Evolutionary conservation across 148 eudicot genomes (phyloP).

Genomic region (Rhododendron mucronatum): DNA sequence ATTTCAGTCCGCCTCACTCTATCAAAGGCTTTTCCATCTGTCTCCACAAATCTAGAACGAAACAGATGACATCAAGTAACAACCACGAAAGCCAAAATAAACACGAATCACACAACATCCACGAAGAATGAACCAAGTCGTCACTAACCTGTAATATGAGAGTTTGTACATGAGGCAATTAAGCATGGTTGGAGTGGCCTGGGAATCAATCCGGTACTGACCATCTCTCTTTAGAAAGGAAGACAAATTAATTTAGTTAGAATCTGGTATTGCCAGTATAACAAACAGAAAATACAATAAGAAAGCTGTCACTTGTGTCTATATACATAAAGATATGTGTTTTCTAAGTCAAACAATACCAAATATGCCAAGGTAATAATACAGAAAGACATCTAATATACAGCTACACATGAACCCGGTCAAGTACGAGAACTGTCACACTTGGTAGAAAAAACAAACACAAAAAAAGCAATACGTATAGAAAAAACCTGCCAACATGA

Average conservation of each 20-base stretch:
- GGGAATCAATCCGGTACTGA: slow-evolving; percentile 84
- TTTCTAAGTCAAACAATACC: not conserved
- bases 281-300: not conserved
- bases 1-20: slow-evolving; percentile 88
- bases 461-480: not conserved
- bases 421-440: not conserved
- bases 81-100: not conserved
- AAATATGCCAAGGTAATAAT: not conserved
- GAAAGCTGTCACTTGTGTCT: not conserved
- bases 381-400: not conserved
- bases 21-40: slow-evolving; percentile 91
- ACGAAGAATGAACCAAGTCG: not conserved
- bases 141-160: slow-evolving; percentile 72
- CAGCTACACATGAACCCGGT: not conserved
- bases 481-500: not conserved
- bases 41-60: slow-evolving; percentile 78
- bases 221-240: slow-evolving; percentile 73
- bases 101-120: not conserved
- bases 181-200: slow-evolving; percentile 94
- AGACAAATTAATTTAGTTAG: slow-evolving; percentile 9
- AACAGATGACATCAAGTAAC: slow-evolving; percentile 10
- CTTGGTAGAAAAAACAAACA: not conserved
- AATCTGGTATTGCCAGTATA: not conserved
- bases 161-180: slow-evolving; percentile 95
- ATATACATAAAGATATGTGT: not conserved